Evolutionary conservation across 345 rosid genomes (phyloP).

Genomic region (Cardiospermum halicacabum): DNA sequence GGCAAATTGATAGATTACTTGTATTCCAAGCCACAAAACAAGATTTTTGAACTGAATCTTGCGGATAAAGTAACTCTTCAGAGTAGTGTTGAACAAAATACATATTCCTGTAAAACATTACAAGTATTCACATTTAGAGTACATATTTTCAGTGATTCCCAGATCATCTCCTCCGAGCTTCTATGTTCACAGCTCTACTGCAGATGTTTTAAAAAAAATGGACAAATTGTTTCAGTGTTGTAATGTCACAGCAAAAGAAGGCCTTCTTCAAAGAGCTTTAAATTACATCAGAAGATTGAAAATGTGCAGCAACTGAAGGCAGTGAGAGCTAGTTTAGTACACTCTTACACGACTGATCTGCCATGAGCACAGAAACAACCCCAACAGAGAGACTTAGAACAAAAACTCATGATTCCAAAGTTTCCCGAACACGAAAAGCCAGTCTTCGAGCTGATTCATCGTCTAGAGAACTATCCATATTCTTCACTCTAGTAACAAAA

Average conservation of each 20-base stretch:
- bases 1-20: no score
- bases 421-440: conserved; percentile 52
- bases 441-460: conserved; percentile 49
- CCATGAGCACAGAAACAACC: neutral
- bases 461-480: conserved; percentile 45
- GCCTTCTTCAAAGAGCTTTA: neutral
- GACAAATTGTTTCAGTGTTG: neutral
- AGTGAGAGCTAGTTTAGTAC: neutral
- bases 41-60: no score
- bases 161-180: no score
- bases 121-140: no score
- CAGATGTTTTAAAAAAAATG: no score
- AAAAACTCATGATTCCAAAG: conserved; percentile 33
- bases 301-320: neutral
- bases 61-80: no score
- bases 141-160: no score
- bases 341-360: neutral
- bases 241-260: neutral
- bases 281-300: neutral
- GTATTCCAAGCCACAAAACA: no score
- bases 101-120: no score
- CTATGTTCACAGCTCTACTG: no score
- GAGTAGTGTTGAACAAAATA: no score
- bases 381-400: neutral
- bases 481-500: conserved; percentile 59